A percentile compares a stretch with the other conserved stretches of the same genome.
Conservation (phyloP, 345 rosid species). For the Syzygium aromaticum region DNA sequence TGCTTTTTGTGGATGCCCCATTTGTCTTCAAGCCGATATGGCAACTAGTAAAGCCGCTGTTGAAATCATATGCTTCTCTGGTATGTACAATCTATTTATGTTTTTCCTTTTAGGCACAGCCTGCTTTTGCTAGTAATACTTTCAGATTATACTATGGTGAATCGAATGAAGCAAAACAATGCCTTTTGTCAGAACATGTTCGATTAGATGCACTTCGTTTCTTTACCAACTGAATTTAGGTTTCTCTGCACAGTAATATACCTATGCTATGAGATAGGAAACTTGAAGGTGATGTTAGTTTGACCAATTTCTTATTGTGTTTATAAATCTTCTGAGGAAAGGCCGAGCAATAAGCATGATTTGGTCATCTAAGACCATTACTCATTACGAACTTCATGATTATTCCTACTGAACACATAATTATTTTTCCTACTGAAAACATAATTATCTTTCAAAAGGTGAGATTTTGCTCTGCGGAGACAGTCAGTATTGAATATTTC, state of each 20-base stretch:
- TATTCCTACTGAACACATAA: background rate
- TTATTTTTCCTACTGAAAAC: background rate
- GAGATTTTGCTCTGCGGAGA: slow-evolving; percentile 65
- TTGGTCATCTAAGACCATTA: background rate
- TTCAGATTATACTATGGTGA: background rate
- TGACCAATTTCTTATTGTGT: background rate
- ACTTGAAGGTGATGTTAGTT: background rate
- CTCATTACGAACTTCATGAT: background rate
- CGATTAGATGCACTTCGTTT: background rate
- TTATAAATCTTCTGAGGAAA: background rate
- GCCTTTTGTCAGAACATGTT: background rate
- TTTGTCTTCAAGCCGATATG: slow-evolving; percentile 78
- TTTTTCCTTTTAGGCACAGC: background rate
- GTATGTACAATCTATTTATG: slow-evolving; percentile 22
- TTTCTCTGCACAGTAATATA: background rate
- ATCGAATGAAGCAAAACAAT: background rate
- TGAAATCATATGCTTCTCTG: slow-evolving; percentile 74
- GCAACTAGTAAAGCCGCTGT: slow-evolving; percentile 68
- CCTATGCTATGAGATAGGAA: background rate
- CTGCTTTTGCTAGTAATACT: background rate
- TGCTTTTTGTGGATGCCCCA: slow-evolving; percentile 89
- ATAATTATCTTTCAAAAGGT: slow-evolving; percentile 35
- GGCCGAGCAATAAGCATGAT: background rate
- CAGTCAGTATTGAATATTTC: slow-evolving; percentile 60
- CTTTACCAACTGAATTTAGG: background rate